phyloP scores from a whole-genome alignment of 345 rosid species.

The Lumnitzera littorea region DNA sequence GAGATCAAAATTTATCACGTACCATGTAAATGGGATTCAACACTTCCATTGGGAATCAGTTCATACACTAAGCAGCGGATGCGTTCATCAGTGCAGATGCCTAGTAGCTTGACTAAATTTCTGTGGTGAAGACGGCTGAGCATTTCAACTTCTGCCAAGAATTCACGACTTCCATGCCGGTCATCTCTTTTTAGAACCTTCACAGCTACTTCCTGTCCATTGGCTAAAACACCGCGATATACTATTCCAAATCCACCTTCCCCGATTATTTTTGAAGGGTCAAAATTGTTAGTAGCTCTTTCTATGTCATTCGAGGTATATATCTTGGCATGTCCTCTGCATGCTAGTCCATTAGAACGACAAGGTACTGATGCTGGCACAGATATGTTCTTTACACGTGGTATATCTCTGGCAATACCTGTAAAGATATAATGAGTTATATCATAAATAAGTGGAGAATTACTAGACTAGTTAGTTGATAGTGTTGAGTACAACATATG shows the following conservation, averaged over 20 bases:
- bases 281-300: conserved; percentile 45
- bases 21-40: conserved; percentile 72
- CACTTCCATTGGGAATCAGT: conserved; percentile 64
- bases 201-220: conserved; percentile 61
- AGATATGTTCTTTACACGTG: conserved; percentile 16
- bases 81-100: conserved; percentile 44
- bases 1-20: conserved; percentile 1
- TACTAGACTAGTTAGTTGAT: too few species aligned
- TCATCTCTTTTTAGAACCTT: conserved; percentile 63
- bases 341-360: conserved; percentile 31
- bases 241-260: conserved; percentile 80
- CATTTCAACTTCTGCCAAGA: conserved; percentile 79
- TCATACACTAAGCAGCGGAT: conserved; percentile 58
- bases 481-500: too few species aligned
- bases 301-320: conserved; percentile 39
- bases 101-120: conserved; percentile 56
- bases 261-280: conserved; percentile 43
- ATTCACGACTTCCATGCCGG: conserved; percentile 53
- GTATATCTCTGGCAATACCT: conserved; percentile 22
- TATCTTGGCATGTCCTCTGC: conserved; percentile 47
- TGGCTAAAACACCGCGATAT: conserved; percentile 42
- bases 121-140: conserved; percentile 76
- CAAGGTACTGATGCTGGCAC: conserved; percentile 29
- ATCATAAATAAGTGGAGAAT: too few species aligned
- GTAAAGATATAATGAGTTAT: conserved; percentile 3